Evolutionary conservation across 2,329 filamentous ascomycete species (phyloP).

Genomic region (Ophiosphaerella korrae): DNA sequence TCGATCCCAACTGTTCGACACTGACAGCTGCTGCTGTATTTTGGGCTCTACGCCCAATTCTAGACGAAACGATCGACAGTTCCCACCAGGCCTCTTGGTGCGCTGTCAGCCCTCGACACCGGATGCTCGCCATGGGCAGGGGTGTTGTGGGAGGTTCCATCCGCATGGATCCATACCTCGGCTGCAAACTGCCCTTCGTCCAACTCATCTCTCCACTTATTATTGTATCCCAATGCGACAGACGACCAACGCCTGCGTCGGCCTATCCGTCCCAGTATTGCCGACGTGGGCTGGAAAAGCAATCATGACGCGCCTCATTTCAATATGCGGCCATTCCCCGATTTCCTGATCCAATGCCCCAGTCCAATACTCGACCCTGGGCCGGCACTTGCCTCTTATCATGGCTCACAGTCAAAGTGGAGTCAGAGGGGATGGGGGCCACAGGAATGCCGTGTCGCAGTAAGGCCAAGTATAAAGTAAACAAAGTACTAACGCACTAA

Average conservation of each 20-base stretch:
- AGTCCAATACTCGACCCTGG: slow-evolving; percentile 14
- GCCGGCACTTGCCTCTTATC: slow-evolving; percentile 7
- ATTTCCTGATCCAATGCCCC: slow-evolving; percentile 12
- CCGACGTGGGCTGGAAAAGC: slow-evolving; percentile 29
- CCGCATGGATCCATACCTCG: slow-evolving; percentile 26
- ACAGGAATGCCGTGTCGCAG: slow-evolving; percentile 21
- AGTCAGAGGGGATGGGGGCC: slow-evolving; percentile 12
- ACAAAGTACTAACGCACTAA: slow-evolving; percentile 18
- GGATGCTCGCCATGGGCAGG: slow-evolving; percentile 15
- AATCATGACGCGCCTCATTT: slow-evolving; percentile 24
- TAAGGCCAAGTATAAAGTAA: slow-evolving; percentile 11
- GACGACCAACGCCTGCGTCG: slow-evolving; percentile 41
- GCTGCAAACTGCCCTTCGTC: slow-evolving; percentile 16
- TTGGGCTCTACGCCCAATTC: slow-evolving; percentile 32
- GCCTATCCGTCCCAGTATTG: slow-evolving; percentile 29
- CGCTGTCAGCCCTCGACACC: slow-evolving; percentile 17
- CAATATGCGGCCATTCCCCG: slow-evolving; percentile 12
- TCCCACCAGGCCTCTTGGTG: slow-evolving; percentile 11
- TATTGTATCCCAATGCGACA: slow-evolving; percentile 27
- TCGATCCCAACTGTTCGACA: slow-evolving; percentile 17
- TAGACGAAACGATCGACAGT: slow-evolving; percentile 11
- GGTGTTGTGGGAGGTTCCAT: slow-evolving; percentile 18
- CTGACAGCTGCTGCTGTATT: slow-evolving; percentile 17
- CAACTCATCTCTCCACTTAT: slow-evolving; percentile 27
- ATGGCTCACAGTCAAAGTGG: slow-evolving; percentile 23